Evolutionary conservation across 495 filamentous ascomycete species (phyloP), one percentile per base, ranked within the genome.

Genomic region (Mytilinidion resinicola): DNA sequence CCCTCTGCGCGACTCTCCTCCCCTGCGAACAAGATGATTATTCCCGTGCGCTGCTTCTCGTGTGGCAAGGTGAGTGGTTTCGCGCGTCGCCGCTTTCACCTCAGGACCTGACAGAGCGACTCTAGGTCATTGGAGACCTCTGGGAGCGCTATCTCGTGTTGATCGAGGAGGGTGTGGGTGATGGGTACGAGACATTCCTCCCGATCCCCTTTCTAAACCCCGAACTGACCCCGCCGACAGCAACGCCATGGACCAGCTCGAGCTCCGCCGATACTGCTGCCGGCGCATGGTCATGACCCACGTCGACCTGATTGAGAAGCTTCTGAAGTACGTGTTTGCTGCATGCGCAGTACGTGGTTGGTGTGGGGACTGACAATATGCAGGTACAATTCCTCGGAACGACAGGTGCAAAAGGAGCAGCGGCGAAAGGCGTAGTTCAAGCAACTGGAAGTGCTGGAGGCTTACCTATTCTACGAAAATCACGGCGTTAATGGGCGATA

Each of bases 221-320:
- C n/a, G 30, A 6, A 55, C 57, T 67, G 51, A 61, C 46, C 51
- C 41, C 15, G 7, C 19, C 7, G 42, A 47, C 55, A 93, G 90
- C 65, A 89, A 95, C 65, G 93, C 92, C 25, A 91, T 98, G 86
- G 91, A 97, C 69, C 77, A 88, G 59, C 84, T 97, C 9, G 90
- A 90, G 34, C 90, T 91, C 76, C 90, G 89, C 72, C 84, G 93
- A 37, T 98, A 97, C 76, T 98, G 93, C 78, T 98, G 93, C 74
- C 87, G 93, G 47, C 84, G 93, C 69, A 98, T 98, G 93, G 80
- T 98, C 66, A 95, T 98, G 90, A 98, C 93, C n/a, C 93, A 98
- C 71, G 95, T 98, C 60, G 93, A 98, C 70, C 77, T 98, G 53
- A 97, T 98, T 61, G 93, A 98, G 80, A 98, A 98, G 78, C 81